Conservation (phyloP, 495 filamentous ascomycete genomes). For the Podospora australis region DNA sequence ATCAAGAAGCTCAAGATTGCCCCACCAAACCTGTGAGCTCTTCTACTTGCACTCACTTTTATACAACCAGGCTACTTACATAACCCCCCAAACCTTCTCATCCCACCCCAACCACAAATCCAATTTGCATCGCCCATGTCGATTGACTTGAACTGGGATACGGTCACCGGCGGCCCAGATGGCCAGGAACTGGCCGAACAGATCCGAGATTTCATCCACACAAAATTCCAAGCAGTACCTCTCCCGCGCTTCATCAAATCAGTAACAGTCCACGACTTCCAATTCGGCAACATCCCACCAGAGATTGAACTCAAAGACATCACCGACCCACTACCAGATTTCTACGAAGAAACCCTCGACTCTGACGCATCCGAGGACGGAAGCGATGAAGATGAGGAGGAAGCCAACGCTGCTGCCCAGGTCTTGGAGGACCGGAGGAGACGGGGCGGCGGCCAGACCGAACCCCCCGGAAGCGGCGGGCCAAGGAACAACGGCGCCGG, state of each 20-base stretch:
- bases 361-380: conserved; percentile 25
- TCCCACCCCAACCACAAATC: background rate
- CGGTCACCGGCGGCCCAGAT: conserved; percentile 82
- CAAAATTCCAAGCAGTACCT: conserved; percentile 84
- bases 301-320: conserved; percentile 92
- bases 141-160: conserved; percentile 93
- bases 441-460: conserved; percentile 32
- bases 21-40: no score
- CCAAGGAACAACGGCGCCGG: background rate
- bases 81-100: background rate
- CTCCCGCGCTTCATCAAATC: conserved; percentile 95
- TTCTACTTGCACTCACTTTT: no score
- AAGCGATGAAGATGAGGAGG: conserved; percentile 30
- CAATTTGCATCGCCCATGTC: conserved; percentile 56
- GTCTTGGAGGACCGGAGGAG: conserved; percentile 36
- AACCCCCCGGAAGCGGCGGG: conserved; percentile 1
- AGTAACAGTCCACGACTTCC: conserved; percentile 88
- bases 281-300: conserved; percentile 78
- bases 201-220: conserved; percentile 90
- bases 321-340: conserved; percentile 89
- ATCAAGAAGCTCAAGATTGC: no score
- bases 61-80: no score
- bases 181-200: conserved; percentile 72
- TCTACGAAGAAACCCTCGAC: conserved; percentile 77
- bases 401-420: conserved; percentile 24